A percentile compares a stretch with the other conserved stretches of the same genome.
Conservation (phyloP, 192 early-diverging fungal genomes). For the Backusella liffmaniae region DNA sequence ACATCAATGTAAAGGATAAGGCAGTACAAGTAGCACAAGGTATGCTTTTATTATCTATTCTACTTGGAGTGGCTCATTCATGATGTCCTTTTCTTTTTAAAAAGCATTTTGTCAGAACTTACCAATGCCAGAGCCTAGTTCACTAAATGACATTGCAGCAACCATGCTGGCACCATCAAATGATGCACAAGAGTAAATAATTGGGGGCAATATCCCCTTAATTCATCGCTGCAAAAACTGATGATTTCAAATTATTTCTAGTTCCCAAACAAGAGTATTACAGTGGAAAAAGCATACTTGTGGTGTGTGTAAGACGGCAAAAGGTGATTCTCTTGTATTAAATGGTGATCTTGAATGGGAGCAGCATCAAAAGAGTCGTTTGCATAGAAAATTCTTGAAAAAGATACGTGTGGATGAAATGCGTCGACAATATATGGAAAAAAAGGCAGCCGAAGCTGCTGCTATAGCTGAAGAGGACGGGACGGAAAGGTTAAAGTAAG, state of each 20-base stretch:
- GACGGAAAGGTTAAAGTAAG: no score
- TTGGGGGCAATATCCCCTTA: not conserved
- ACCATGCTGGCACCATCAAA: constrained; percentile 33
- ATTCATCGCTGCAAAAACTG: no score
- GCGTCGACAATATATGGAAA: constrained; percentile 1
- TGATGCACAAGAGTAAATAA: constrained; percentile 38
- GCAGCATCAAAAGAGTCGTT: constrained; percentile 67
- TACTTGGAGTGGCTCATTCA: no score
- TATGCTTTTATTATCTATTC: constrained; percentile 9
- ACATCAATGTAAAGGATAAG: constrained; percentile 48
- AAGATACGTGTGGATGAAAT: constrained; percentile 37
- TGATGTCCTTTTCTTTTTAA: not conserved
- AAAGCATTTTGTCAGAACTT: constrained; percentile 43
- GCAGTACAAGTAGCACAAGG: constrained; percentile 56
- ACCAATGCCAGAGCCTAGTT: constrained; percentile 30
- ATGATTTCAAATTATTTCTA: not conserved
- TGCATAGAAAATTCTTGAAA: constrained; percentile 58
- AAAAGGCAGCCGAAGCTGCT: not conserved
- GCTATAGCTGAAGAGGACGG: not conserved
- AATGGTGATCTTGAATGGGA: constrained; percentile 78
- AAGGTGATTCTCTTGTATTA: constrained; percentile 47
- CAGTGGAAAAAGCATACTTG: constrained; percentile 73
- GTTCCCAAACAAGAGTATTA: constrained; percentile 33
- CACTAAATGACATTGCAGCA: constrained; percentile 35
- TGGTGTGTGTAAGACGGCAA: constrained; percentile 57